Conservation (phyloP, 805 yeast genomes). For the Zygosaccharomyces siamensis region DNA sequence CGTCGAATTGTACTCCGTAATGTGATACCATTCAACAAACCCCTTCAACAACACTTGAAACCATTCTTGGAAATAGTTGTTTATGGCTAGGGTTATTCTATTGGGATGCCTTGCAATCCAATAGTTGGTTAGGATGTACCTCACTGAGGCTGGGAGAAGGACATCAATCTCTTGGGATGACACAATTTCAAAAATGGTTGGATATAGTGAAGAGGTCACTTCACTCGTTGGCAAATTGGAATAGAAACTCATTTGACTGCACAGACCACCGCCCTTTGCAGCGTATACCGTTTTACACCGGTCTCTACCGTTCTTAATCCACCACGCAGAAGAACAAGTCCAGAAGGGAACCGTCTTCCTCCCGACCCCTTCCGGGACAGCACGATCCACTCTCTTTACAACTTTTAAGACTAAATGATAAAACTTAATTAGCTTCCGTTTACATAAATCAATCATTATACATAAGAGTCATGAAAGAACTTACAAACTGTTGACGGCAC, state of each 20-base stretch:
- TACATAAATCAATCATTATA: slow-evolving; percentile 5
- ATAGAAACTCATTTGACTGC: slow-evolving; percentile 30
- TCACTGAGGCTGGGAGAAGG: slow-evolving; percentile 73
- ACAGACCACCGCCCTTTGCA: neutral
- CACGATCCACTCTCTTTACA: too few relatives aligned
- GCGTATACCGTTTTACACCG: too few relatives aligned
- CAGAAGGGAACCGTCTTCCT: too few relatives aligned
- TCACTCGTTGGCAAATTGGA: slow-evolving; percentile 28
- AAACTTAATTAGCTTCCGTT: slow-evolving; percentile 3
- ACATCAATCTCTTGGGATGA: slow-evolving; percentile 76
- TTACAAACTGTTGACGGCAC: slow-evolving; percentile 61
- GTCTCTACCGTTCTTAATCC: too few relatives aligned
- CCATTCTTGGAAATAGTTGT: slow-evolving; percentile 65
- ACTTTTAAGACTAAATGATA: neutral
- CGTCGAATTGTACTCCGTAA: slow-evolving; percentile 72
- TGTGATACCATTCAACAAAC: slow-evolving; percentile 62
- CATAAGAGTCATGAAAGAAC: slow-evolving; percentile 8
- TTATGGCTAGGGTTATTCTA: slow-evolving; percentile 53
- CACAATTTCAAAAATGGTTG: slow-evolving; percentile 83
- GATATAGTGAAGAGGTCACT: slow-evolving; percentile 33
- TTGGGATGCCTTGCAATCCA: slow-evolving; percentile 70
- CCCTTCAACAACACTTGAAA: slow-evolving; percentile 57
- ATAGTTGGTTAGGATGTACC: slow-evolving; percentile 76
- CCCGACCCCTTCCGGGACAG: too few relatives aligned
- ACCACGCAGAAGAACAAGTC: too few relatives aligned